A percentile compares a stretch with the other conserved stretches of the same genome.
Conservation (phyloP, 23 red algal genomes). For the Cyanidiococcus yangmingshanensis region DNA sequence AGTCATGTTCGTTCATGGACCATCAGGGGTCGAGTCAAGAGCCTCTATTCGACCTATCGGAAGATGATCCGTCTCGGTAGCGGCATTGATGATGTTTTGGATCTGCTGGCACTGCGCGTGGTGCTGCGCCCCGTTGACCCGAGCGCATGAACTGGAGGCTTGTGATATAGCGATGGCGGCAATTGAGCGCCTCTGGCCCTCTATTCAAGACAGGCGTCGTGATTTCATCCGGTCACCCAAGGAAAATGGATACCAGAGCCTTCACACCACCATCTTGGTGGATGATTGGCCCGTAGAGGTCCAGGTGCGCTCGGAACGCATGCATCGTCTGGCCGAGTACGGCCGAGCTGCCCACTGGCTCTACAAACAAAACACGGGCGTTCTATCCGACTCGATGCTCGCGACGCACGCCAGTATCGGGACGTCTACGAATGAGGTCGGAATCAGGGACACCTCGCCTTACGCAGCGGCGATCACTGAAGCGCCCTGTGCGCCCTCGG, state of each 20-base stretch:
- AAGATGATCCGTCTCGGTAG: slow-evolving; percentile 66
- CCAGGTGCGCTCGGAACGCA: slow-evolving; percentile 62
- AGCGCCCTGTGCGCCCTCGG: not conserved
- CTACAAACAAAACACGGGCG: slow-evolving; percentile 47
- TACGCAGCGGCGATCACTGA: not conserved
- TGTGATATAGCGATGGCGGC: slow-evolving; percentile 43
- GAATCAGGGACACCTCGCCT: not conserved
- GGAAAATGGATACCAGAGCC: slow-evolving; percentile 65
- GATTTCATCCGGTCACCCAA: slow-evolving; percentile 68
- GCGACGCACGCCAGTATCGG: not conserved
- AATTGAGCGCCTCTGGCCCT: slow-evolving; percentile 37
- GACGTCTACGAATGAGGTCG: not conserved
- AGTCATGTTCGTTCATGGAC: slow-evolving; percentile 20
- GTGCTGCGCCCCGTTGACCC: slow-evolving; percentile 43
- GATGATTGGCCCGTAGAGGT: slow-evolving; percentile 40
- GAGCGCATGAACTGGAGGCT: slow-evolving; percentile 32
- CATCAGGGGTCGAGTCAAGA: slow-evolving; percentile 74
- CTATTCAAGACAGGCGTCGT: slow-evolving; percentile 35
- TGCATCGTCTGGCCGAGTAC: slow-evolving; percentile 85
- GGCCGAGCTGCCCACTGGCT: slow-evolving; percentile 79
- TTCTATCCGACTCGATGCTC: not conserved
- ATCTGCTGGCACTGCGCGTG: slow-evolving; percentile 71
- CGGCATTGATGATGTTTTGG: slow-evolving; percentile 57
- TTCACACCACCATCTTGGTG: slow-evolving; percentile 48
- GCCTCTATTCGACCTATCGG: slow-evolving; percentile 72